These are phyloP conservation scores for Penicillium nordicum DNA, from an alignment of 2,329 filamentous ascomycete species.

Conservation along the genomic window DNA sequence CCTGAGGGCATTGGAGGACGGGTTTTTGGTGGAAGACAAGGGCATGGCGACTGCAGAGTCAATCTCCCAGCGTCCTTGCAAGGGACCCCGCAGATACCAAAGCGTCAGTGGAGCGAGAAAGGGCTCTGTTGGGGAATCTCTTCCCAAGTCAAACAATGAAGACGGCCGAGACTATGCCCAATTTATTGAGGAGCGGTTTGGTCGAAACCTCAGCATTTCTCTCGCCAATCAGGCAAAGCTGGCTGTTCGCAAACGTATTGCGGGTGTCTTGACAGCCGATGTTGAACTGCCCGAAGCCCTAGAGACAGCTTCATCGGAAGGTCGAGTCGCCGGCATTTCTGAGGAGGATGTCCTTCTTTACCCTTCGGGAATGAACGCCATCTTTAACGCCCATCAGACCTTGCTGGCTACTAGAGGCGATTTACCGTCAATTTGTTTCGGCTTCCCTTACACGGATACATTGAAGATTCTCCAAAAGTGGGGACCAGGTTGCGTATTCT, in stretches of 20 bases:
- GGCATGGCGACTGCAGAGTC: slow-evolving; percentile 26
- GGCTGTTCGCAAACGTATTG: slow-evolving; percentile 82
- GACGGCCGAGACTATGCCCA: slow-evolving; percentile 65
- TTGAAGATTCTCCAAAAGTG: slow-evolving; percentile 94
- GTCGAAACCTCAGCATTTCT: slow-evolving; percentile 78
- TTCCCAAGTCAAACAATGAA: slow-evolving; percentile 22
- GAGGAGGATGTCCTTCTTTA: slow-evolving; percentile 88
- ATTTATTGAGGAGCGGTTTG: slow-evolving; percentile 92
- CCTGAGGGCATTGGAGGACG: slow-evolving; percentile 68
- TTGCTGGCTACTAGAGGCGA: slow-evolving; percentile 63
- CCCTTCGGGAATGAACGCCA: slow-evolving; percentile 90
- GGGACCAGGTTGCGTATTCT: slow-evolving; percentile 83
- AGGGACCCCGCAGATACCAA: slow-evolving; percentile 79
- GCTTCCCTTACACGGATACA: slow-evolving; percentile 97
- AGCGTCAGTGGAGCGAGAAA: slow-evolving; percentile 40
- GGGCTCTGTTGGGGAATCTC: slow-evolving; percentile 49
- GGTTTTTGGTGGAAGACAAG: slow-evolving; percentile 56
- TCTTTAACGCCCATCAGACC: slow-evolving; percentile 80
- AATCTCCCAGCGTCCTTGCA: slow-evolving; percentile 45
- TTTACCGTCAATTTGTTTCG: slow-evolving; percentile 79
- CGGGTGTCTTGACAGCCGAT: slow-evolving; percentile 74
- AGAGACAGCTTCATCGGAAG: slow-evolving; percentile 37
- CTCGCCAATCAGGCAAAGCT: slow-evolving; percentile 78
- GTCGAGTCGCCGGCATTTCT: slow-evolving; percentile 56
- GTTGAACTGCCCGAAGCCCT: slow-evolving; percentile 62